Conservation (phyloP, 2,329 filamentous ascomycete genomes). For the Fusarium veterinarium region DNA sequence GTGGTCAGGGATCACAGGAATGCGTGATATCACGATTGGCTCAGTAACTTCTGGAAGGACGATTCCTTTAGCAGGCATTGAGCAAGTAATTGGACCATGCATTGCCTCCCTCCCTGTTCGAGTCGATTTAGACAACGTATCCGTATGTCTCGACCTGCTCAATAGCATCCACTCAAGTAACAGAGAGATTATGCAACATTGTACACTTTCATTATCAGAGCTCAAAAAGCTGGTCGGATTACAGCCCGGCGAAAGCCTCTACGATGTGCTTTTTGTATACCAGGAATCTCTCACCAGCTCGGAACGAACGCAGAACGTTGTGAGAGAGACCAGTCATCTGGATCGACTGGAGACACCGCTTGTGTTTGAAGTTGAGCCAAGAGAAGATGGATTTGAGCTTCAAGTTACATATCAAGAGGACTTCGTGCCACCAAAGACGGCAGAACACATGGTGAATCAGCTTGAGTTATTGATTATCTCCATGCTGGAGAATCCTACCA, state of each 20-base stretch:
- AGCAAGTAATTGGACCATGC: conserved; percentile 82
- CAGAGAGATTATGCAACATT: conserved; percentile 72
- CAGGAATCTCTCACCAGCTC: conserved; percentile 74
- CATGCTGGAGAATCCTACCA: conserved; percentile 44
- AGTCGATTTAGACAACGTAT: conserved; percentile 65
- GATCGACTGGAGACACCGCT: conserved; percentile 83
- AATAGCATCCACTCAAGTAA: conserved; percentile 73
- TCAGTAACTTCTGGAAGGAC: conserved; percentile 86
- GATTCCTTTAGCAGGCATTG: conserved; percentile 75
- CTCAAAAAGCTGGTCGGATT: conserved; percentile 73
- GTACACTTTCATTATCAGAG: conserved; percentile 71
- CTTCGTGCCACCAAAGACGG: conserved; percentile 65
- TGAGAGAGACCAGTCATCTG: conserved; percentile 68
- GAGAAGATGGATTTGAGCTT: conserved; percentile 53
- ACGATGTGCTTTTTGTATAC: conserved; percentile 85
- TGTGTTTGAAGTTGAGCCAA: conserved; percentile 80
- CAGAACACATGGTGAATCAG: conserved; percentile 68
- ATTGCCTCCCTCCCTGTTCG: conserved; percentile 80
- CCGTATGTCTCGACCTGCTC: conserved; percentile 70
- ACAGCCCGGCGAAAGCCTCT: conserved; percentile 68
- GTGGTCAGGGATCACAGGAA: conserved; percentile 72
- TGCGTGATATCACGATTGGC: conserved; percentile 76
- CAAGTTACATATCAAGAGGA: conserved; percentile 61
- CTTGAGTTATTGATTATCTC: conserved; percentile 62
- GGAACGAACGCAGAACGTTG: conserved; percentile 45